These are phyloP conservation scores for Periconia digitata DNA, from an alignment of 2,329 filamentous ascomycete genomes.

Conservation along the genomic window DNA sequence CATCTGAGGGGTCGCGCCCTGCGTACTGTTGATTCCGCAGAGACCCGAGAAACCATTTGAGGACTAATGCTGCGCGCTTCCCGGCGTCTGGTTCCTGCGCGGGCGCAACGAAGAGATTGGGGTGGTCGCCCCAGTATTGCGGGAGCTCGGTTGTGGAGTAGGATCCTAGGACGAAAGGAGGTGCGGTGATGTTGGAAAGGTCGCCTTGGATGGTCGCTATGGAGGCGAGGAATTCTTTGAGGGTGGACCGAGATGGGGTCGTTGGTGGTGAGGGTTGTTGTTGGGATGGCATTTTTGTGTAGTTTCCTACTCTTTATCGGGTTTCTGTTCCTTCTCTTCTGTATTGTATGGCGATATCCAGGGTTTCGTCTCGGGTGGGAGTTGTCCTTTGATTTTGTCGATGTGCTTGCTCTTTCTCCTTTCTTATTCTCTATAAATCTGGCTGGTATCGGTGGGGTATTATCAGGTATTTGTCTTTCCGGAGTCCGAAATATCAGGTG, in stretches of 20 bases:
- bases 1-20: conserved; percentile 44
- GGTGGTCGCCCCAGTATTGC: conserved; percentile 51
- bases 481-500: too few species aligned
- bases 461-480: too few species aligned
- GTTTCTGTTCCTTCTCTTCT: too few species aligned
- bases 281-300: too few species aligned
- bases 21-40: conserved; percentile 53
- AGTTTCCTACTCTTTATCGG: too few species aligned
- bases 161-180: conserved; percentile 49
- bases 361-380: too few species aligned
- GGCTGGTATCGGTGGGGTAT: too few species aligned
- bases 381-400: too few species aligned
- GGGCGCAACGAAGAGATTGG: conserved; percentile 49
- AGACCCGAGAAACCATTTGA: conserved; percentile 53
- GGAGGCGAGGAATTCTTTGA: conserved; percentile 39
- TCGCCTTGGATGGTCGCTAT: conserved; percentile 51
- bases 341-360: too few species aligned
- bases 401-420: too few species aligned
- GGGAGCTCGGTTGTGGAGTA: conserved; percentile 51
- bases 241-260: conserved; percentile 32
- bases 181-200: conserved; percentile 50
- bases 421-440: too few species aligned
- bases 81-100: conserved; percentile 44
- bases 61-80: conserved; percentile 47
- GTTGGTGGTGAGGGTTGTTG: conserved; percentile 28